Evolutionary conservation across 1,139 yeast species (phyloP).

Genomic region (Pichia terricola): DNA sequence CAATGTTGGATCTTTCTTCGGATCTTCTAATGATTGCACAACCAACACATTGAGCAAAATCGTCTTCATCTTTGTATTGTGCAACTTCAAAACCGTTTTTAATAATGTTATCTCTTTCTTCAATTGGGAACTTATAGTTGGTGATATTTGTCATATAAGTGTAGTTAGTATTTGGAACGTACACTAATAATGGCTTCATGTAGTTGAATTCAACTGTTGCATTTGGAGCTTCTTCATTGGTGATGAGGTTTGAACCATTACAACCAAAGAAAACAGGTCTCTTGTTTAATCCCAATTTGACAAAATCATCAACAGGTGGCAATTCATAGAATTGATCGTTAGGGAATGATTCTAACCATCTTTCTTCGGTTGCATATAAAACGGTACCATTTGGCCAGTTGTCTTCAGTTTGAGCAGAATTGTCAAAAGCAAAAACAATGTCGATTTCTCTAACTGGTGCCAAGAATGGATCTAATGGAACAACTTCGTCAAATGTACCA

Average conservation of each 20-base stretch:
- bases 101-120: conserved; percentile 37
- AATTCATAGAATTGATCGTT: conserved; percentile 39
- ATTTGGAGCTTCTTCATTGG: conserved; percentile 24
- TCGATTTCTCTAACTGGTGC: conserved; percentile 45
- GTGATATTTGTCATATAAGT: conserved; percentile 39
- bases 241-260: conserved; percentile 21
- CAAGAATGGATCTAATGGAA: conserved; percentile 53
- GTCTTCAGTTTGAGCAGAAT: conserved; percentile 50
- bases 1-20: conserved; percentile 33
- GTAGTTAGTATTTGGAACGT: conserved; percentile 44
- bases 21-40: conserved; percentile 52
- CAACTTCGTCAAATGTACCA: conserved; percentile 55
- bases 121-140: conserved; percentile 33
- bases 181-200: conserved; percentile 42
- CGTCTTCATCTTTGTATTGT: conserved; percentile 28
- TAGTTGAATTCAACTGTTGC: conserved; percentile 26
- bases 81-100: conserved; percentile 48
- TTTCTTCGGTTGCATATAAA: conserved; percentile 27
- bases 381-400: conserved; percentile 64
- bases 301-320: conserved; percentile 35
- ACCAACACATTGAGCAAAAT: conserved; percentile 43
- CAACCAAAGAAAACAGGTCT: conserved; percentile 49
- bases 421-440: conserved; percentile 52
- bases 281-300: conserved; percentile 34
- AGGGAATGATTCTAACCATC: conserved; percentile 32